Conservation (phyloP, 345 rosid species). For the Corymbia maculata region DNA sequence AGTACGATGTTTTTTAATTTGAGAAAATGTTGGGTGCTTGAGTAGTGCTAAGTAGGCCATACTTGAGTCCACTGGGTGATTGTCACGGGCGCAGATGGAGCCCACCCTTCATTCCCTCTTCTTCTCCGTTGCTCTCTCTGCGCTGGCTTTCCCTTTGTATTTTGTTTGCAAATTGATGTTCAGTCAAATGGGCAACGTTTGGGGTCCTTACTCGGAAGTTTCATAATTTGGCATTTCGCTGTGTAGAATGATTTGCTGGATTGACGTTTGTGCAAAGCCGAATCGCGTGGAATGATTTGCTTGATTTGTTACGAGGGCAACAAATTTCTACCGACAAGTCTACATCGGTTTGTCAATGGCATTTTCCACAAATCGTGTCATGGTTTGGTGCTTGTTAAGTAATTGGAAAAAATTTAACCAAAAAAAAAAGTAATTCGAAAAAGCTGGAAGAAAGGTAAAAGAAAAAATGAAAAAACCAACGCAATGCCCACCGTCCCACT, state of each 20-base stretch:
- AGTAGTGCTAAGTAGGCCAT: too few species aligned
- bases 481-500: too few species aligned
- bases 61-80: too few species aligned
- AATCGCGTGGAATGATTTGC: background rate
- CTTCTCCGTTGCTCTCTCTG: background rate
- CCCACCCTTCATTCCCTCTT: background rate
- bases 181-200: background rate
- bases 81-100: background rate
- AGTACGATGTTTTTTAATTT: accelerated
- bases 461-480: too few species aligned
- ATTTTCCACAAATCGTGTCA: background rate
- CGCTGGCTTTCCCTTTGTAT: background rate
- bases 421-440: too few species aligned
- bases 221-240: background rate
- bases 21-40: too few species aligned
- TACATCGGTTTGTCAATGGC: background rate
- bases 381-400: too few species aligned
- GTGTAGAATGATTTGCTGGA: background rate
- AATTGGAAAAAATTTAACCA: too few species aligned
- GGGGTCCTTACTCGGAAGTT: background rate
- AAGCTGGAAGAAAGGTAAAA: too few species aligned
- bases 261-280: background rate
- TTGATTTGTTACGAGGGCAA: background rate
- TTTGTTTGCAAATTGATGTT: too few species aligned
- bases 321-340: background rate